These are phyloP conservation scores for Sonneratia caseolaris DNA, from an alignment of 345 rosid species.

Conservation along the genomic window DNA sequence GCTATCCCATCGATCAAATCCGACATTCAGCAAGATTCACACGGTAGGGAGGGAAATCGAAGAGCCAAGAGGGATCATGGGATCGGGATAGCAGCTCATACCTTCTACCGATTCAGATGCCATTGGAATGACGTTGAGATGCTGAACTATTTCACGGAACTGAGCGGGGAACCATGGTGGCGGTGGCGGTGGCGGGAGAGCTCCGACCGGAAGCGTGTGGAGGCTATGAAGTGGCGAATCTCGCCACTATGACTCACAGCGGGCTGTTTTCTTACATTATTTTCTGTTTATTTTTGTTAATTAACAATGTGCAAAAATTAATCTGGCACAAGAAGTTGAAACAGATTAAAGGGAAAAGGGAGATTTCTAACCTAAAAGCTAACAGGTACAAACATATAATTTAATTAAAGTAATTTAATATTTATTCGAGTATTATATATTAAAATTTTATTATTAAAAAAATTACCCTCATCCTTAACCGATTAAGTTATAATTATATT, in stretches of 20 bases:
- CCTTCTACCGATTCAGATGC: conserved; percentile 6
- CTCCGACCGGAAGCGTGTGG: conserved; percentile 3
- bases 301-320: background rate
- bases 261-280: background rate
- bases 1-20: background rate
- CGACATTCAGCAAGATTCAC: background rate
- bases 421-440: too few species aligned
- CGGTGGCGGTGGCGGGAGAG: background rate
- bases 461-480: too few species aligned
- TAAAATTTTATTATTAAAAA: too few species aligned
- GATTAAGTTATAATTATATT: too few species aligned
- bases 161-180: conserved; percentile 4
- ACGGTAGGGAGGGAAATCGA: background rate
- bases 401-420: too few species aligned
- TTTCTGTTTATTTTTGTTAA: background rate
- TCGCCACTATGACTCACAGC: background rate
- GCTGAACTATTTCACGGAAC: background rate
- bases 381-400: too few species aligned
- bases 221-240: conserved; percentile 4
- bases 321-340: background rate
- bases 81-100: conserved; percentile 2
- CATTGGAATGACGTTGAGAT: conserved; percentile 2
- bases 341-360: background rate
- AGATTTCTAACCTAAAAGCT: too few species aligned
- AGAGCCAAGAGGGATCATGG: background rate